These are phyloP conservation scores for slime mould (Dictyostelium discoideum) DNA, from an alignment of 78 protist genomes.

Conservation along the genomic window DNA sequence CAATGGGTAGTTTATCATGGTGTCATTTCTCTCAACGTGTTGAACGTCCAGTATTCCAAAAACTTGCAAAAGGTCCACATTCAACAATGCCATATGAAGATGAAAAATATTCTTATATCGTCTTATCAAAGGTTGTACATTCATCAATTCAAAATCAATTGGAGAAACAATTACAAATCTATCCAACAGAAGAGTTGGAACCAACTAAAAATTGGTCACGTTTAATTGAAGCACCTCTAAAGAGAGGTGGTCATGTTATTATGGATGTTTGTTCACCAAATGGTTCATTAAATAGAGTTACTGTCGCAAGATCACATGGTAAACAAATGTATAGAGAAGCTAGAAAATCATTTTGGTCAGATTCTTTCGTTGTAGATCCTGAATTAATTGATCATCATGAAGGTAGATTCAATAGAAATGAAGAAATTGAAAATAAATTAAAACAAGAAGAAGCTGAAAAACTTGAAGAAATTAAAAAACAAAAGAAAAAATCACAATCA, in stretches of 20 bases:
- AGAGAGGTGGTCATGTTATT: conserved; percentile 75
- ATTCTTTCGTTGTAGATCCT: conserved; percentile 32
- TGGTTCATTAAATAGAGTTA: conserved; percentile 66
- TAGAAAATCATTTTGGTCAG: conserved; percentile 78
- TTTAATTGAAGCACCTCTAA: conserved; percentile 74
- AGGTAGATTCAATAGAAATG: conserved; percentile 2
- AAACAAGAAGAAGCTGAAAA: neutral
- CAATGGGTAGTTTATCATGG: conserved; percentile 76
- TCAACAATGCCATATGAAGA: conserved; percentile 79
- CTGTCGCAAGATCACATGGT: conserved; percentile 75
- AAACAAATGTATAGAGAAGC: conserved; percentile 57
- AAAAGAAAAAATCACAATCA: neutral
- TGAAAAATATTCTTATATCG: conserved; percentile 82
- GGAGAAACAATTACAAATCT: conserved; percentile 18
- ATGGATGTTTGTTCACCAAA: conserved; percentile 80
- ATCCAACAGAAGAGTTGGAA: neutral
- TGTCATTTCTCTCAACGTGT: conserved; percentile 87
- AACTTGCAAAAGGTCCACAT: conserved; percentile 72
- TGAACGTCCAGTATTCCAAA: conserved; percentile 62
- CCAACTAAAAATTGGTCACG: conserved; percentile 61
- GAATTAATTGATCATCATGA: neutral
- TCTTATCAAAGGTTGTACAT: conserved; percentile 25
- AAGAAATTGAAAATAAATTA: neutral
- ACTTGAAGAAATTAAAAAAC: neutral
- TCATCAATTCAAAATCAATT: conserved; percentile 66